phyloP scores from a whole-genome alignment of 441 rosid genomes.

The Adansonia rubrostipa region DNA sequence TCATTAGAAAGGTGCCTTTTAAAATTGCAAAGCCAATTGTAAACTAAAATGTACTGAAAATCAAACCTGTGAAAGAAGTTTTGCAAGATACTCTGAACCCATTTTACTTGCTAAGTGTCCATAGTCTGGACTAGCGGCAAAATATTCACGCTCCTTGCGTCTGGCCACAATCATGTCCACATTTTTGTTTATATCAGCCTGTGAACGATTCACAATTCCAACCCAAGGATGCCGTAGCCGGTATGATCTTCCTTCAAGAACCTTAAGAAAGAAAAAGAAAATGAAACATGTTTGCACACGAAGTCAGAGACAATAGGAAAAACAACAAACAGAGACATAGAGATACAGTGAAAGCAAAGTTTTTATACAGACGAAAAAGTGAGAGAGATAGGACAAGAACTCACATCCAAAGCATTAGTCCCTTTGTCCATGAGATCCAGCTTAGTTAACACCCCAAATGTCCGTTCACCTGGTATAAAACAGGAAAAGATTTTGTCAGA shows the following conservation, averaged over 20 bases:
- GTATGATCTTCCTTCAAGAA: conserved; percentile 94
- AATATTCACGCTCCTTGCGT: conserved; percentile 88
- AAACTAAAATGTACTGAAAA: conserved; percentile 17
- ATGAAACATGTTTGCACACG: not conserved
- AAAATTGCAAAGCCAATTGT: not conserved
- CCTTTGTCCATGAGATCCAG: conserved; percentile 97
- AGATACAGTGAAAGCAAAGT: not conserved
- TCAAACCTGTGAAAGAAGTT: conserved; percentile 85
- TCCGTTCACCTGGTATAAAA: conserved; percentile 73
- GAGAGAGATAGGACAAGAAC: conserved; percentile 19
- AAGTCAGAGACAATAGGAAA: not conserved
- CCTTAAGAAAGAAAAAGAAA: conserved; percentile 47
- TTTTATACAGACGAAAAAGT: not conserved
- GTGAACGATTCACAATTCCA: conserved; percentile 98
- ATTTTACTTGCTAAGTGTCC: conserved; percentile 89
- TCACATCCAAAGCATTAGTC: conserved; percentile 84
- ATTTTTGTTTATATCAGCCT: conserved; percentile 93
- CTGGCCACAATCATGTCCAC: conserved; percentile 94
- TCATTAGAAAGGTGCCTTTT: conserved; percentile 22
- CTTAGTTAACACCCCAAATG: conserved; percentile 90
- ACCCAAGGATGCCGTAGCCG: conserved; percentile 96
- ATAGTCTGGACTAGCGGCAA: conserved; percentile 94
- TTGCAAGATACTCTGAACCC: conserved; percentile 98
- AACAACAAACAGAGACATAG: not conserved
- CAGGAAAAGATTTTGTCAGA: not conserved